Evolutionary conservation across 1,284 basidiomycete species (phyloP).

Genomic region (Cutaneotrichosporon sp.): DNA sequence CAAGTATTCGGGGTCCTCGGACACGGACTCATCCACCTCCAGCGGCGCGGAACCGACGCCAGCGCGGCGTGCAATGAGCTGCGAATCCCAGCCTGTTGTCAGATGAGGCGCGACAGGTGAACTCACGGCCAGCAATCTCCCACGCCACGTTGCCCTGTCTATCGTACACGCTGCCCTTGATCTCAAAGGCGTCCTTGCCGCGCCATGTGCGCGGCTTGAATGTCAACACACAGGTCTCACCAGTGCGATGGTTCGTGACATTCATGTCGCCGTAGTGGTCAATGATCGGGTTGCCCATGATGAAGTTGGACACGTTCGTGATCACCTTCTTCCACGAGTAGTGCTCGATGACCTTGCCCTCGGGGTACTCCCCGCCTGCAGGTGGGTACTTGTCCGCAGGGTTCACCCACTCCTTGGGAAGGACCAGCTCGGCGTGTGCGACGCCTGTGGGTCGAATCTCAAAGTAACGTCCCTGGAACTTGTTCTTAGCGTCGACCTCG

Average conservation of each 20-base stretch:
- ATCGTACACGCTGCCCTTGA: slow-evolving; percentile 79
- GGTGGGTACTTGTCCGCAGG: slow-evolving; percentile 49
- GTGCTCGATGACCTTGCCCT: slow-evolving; percentile 48
- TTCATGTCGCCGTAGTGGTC: slow-evolving; percentile 97
- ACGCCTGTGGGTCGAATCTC: slow-evolving; percentile 94
- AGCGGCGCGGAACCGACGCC: slow-evolving; percentile 66
- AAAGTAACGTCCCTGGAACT: slow-evolving; percentile 93
- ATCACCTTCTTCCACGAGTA: slow-evolving; percentile 71
- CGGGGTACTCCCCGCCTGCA: slow-evolving; percentile 44
- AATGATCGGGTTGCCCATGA: slow-evolving; percentile 87
- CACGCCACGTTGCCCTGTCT: slow-evolving; percentile 67
- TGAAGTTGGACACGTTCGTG: slow-evolving; percentile 89
- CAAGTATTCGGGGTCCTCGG: slow-evolving; percentile 46
- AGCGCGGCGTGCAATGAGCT: slow-evolving; percentile 79
- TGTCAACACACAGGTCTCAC: slow-evolving; percentile 83
- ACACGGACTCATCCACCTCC: slow-evolving; percentile 29
- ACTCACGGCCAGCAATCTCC: slow-evolving; percentile 78
- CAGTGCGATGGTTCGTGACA: slow-evolving; percentile 86
- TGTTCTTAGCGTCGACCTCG: slow-evolving; percentile 76
- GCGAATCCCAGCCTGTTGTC: slow-evolving; percentile 76
- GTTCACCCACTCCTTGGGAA: slow-evolving; percentile 64
- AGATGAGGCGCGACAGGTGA: not conserved
- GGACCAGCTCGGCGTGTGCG: slow-evolving; percentile 80
- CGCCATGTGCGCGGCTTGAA: slow-evolving; percentile 97
- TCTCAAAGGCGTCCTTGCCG: slow-evolving; percentile 86